Conservation (phyloP, 176 grass and related monocot species). For the Aechmea fasciata region DNA sequence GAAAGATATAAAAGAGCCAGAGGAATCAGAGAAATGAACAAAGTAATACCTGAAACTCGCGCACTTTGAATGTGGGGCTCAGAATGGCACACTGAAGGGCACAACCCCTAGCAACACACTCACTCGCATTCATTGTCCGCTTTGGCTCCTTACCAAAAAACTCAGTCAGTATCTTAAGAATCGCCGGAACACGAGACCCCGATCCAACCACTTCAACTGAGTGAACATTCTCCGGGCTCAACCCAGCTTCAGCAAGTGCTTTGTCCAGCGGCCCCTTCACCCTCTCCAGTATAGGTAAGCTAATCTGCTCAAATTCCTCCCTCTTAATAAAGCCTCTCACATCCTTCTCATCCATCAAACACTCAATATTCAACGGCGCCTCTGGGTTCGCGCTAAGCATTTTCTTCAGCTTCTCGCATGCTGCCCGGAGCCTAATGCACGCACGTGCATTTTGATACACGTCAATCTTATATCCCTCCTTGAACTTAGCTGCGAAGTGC, state of each 20-base stretch:
- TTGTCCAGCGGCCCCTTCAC: constrained; percentile 72
- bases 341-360: constrained; percentile 97
- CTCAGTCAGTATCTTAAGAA: constrained; percentile 78
- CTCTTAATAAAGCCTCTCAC: constrained; percentile 71
- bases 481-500: constrained; percentile 68
- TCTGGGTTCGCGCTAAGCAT: constrained; percentile 74
- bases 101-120: constrained; percentile 77
- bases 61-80: constrained; percentile 90
- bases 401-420: constrained; percentile 87
- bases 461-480: constrained; percentile 82
- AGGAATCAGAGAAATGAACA: not conserved
- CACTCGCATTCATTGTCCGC: constrained; percentile 86
- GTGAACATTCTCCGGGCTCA: constrained; percentile 53
- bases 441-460: constrained; percentile 82
- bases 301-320: constrained; percentile 77
- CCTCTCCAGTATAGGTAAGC: constrained; percentile 49
- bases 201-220: constrained; percentile 93
- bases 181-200: constrained; percentile 71
- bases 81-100: constrained; percentile 81
- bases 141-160: constrained; percentile 82
- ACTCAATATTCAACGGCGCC: constrained; percentile 71
- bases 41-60: constrained; percentile 74
- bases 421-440: constrained; percentile 59
- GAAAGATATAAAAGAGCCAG: not conserved
- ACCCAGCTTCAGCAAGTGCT: constrained; percentile 54